These are phyloP conservation scores for Rhododendron simsii DNA, from an alignment of 148 eudicot species.

Conservation along the genomic window DNA sequence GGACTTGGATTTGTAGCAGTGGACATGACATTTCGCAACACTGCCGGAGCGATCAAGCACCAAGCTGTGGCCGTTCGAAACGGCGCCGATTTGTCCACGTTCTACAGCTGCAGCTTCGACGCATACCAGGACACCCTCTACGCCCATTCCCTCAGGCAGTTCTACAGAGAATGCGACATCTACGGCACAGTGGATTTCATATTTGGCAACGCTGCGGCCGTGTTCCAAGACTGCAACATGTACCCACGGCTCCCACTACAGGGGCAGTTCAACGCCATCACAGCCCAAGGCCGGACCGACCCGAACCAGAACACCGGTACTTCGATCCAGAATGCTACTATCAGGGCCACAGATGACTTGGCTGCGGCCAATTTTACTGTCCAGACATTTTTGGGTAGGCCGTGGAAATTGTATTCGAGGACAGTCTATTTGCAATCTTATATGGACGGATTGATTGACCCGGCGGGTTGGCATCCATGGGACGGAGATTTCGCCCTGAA, in stretches of 20 bases:
- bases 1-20: constrained; percentile 79
- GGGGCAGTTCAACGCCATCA: constrained; percentile 58
- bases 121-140: constrained; percentile 92
- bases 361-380: constrained; percentile 42
- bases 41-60: constrained; percentile 57
- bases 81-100: constrained; percentile 77
- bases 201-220: constrained; percentile 82
- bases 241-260: constrained; percentile 42
- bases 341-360: constrained; percentile 25
- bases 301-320: constrained; percentile 74
- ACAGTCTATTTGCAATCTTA: constrained; percentile 64
- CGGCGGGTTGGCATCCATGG: constrained; percentile 97
- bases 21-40: constrained; percentile 80
- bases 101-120: constrained; percentile 79
- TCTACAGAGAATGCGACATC: constrained; percentile 79
- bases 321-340: constrained; percentile 41
- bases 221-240: constrained; percentile 66
- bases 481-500: constrained; percentile 59
- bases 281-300: constrained; percentile 84
- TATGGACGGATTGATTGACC: constrained; percentile 41
- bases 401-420: constrained; percentile 81
- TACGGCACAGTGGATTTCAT: constrained; percentile 88
- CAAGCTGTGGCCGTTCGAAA: constrained; percentile 88
- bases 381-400: constrained; percentile 70
- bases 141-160: constrained; percentile 81